Evolutionary conservation across 352 stramenopile species (phyloP).

Genomic region (Blastocystis sp.): DNA sequence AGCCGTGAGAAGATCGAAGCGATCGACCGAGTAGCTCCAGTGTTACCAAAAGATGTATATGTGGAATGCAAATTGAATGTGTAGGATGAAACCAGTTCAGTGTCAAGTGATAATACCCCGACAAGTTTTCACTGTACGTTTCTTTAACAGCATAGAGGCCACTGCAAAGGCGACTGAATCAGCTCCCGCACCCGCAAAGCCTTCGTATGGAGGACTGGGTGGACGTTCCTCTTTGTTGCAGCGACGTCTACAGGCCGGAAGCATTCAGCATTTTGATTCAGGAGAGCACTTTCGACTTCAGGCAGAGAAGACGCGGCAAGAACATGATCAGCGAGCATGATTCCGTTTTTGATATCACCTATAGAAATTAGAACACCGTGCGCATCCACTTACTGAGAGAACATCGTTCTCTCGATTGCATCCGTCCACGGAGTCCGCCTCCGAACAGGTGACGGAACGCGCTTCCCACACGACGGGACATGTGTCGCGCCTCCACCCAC

Average conservation of each 20-base stretch:
- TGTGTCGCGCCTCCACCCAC: neutral
- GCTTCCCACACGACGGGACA: no score
- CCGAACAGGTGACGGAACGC: no score
- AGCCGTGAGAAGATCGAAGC: neutral
- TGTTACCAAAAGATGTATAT: neutral
- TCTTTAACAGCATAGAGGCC: no score
- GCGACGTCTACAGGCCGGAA: neutral
- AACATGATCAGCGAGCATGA: neutral
- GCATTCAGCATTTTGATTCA: conserved; percentile 13
- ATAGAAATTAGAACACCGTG: neutral
- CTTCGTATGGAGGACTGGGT: neutral
- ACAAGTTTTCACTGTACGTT: no score
- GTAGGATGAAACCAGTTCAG: no score
- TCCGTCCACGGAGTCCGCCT: no score
- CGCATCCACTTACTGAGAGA: neutral
- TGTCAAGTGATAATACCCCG: no score
- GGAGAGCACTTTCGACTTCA: conserved; percentile 1
- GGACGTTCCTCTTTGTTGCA: conserved; percentile 9
- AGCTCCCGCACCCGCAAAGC: no score
- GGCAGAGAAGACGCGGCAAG: neutral
- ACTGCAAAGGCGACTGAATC: no score
- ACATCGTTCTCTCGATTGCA: neutral
- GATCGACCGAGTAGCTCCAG: neutral
- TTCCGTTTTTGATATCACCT: neutral
- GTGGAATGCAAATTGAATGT: no score